Conservation (phyloP, 2,329 filamentous ascomycete genomes). For the Davidsoniella neocaledoniae region DNA sequence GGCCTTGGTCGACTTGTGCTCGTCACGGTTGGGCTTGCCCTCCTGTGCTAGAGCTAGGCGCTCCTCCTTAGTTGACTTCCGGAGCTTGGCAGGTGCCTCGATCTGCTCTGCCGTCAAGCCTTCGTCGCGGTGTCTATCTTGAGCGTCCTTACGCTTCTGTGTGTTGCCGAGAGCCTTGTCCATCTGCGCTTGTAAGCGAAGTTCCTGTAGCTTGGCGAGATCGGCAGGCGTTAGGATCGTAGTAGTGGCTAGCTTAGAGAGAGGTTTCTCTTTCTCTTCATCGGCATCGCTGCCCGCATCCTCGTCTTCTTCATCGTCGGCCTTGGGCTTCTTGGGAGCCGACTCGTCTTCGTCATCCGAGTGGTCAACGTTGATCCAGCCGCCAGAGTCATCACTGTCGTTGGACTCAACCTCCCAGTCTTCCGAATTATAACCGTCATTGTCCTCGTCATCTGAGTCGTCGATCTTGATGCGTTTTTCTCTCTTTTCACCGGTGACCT, state of each 20-base stretch:
- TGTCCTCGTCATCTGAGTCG: constrained; percentile 36
- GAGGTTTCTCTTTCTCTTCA: constrained; percentile 24
- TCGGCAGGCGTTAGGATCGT: constrained; percentile 91
- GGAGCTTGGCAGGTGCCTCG: constrained; percentile 64
- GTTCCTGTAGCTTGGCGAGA: constrained; percentile 81
- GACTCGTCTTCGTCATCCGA: constrained; percentile 66
- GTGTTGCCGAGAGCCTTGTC: constrained; percentile 39
- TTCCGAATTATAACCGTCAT: constrained; percentile 37
- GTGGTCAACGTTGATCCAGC: constrained; percentile 87
- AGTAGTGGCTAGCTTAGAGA: constrained; percentile 72
- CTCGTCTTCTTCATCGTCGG: not conserved
- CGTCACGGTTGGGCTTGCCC: constrained; percentile 57
- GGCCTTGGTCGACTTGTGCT: constrained; percentile 76
- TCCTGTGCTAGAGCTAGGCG: constrained; percentile 68
- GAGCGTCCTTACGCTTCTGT: constrained; percentile 29
- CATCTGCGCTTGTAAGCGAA: constrained; percentile 57
- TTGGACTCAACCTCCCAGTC: constrained; percentile 46
- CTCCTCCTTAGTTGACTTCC: constrained; percentile 81
- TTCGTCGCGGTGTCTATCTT: constrained; percentile 62
- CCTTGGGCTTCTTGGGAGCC: constrained; percentile 25
- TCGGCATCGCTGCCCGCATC: constrained; percentile 18
- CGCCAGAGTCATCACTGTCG: constrained; percentile 54
- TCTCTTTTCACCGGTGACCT: constrained; percentile 32
- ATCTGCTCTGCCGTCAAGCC: constrained; percentile 83
- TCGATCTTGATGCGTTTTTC: constrained; percentile 16